Evolutionary conservation across 106 monocot genomes (phyloP), one percentile per base, ranked within the genome.

Genomic region (Acorus gramineus): DNA sequence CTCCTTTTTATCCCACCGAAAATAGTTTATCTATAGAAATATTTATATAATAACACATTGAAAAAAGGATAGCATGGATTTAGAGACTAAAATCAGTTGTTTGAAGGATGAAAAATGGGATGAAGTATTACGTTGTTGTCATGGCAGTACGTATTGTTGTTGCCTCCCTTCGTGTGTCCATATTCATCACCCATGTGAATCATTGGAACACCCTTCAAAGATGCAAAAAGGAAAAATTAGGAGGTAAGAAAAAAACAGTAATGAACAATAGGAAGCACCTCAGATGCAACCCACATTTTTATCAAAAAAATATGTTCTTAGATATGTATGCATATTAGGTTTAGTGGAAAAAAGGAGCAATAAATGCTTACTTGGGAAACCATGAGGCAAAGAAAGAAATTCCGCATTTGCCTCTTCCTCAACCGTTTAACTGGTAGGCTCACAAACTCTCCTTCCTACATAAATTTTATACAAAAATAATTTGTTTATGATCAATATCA

Each of bases 171-270:
- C 1, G 82, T 82, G 65, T 95, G 95, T 14, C 95, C 90, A 63
- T 95, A 95, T 73, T 95, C 95, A 65, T 90, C 90, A 10, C 95
- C 95, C 90, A 95, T 95, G 66, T 74, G 72, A 69, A 95, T 76
- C 95, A 95, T 95, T 2, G 95, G 95, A 61, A 86, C 87, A 8
- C 95, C 95, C 94, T 94, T 74, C 7, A 28, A 28, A 28, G 1
- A 28, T 28, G 51, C 56, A 57, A 5, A 52, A 4, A 44, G 12
- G 6, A 51, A 4, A 50, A 66, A 44, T 43, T 46, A 4, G 14
- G 8, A 8, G 47, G 5, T 55, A 4, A 50, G 47, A 4, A 49
- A 50, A 5, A 4, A 3, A 50, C 6, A 50, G 11, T 28, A 28
- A 28, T 28, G 28, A 28, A 28, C 28, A 28, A 28, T 28, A 28